A percentile compares a stretch with the other conserved stretches of the same genome.
Conservation (phyloP, 352 stramenopile genomes). For the Globisporangium cylindrosporum region DNA sequence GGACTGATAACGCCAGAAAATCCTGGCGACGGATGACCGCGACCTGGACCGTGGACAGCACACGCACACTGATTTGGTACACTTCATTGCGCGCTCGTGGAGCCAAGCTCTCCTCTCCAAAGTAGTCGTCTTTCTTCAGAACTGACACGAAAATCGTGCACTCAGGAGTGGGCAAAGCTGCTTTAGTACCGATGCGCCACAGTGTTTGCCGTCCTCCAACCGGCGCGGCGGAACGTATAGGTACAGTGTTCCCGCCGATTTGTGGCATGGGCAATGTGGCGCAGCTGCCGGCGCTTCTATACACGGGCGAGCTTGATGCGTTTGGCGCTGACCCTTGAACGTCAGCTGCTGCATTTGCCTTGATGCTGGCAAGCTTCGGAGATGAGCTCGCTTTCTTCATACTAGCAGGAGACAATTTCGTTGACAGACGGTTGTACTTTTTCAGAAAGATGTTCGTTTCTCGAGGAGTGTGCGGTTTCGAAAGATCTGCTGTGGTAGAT, state of each 20-base stretch:
- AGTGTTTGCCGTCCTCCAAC: not conserved
- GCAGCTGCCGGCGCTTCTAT: not conserved
- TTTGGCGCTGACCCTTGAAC: not conserved
- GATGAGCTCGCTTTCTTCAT: not conserved
- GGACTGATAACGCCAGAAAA: conserved; percentile 33
- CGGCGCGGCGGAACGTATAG: not conserved
- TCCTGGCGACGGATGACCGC: conserved; percentile 43
- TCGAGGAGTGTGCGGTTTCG: not conserved
- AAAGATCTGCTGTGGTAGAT: conserved; percentile 2
- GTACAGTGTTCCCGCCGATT: not conserved
- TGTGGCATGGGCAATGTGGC: not conserved
- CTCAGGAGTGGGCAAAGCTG: not conserved
- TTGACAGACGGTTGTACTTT: not conserved
- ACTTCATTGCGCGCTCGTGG: conserved; percentile 22
- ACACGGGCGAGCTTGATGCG: not conserved
- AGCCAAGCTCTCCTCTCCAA: conserved; percentile 58
- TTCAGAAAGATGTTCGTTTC: not conserved
- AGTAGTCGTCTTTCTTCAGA: conserved; percentile 53
- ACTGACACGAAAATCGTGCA: conserved; percentile 44
- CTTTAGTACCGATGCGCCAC: conserved; percentile 7
- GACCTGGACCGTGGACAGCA: conserved; percentile 48
- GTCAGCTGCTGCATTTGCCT: not conserved
- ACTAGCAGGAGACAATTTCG: not conserved
- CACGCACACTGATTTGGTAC: conserved; percentile 58
- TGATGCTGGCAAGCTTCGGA: not conserved